Evolutionary conservation across 768 basidiomycete species (phyloP).

Genomic region (Termitomyces sp.): DNA sequence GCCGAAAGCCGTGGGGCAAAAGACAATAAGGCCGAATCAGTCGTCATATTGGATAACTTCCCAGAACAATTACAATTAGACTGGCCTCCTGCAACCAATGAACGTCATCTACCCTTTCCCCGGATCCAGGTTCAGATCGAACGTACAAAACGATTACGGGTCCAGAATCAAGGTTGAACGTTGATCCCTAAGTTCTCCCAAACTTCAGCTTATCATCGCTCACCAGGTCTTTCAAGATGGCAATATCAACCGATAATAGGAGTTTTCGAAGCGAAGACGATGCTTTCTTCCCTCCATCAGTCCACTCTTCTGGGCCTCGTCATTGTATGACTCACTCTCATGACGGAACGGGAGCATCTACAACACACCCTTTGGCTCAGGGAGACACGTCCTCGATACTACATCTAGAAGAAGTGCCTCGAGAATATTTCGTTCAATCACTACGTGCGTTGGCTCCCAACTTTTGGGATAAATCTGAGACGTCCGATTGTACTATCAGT

Average conservation of each 20-base stretch:
- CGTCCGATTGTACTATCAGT: constrained; percentile 80
- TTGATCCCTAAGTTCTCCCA: constrained; percentile 18
- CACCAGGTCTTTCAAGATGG: constrained; percentile 15
- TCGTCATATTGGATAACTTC: constrained; percentile 24
- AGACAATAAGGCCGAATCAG: constrained; percentile 39
- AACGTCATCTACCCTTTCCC: constrained; percentile 14
- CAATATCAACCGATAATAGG: constrained; percentile 31
- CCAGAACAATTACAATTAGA: constrained; percentile 45
- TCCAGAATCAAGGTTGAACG: constrained; percentile 4
- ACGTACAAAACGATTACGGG: constrained; percentile 13
- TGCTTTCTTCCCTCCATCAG: constrained; percentile 21
- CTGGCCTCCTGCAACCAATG: constrained; percentile 8
- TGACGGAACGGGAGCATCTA: neutral
- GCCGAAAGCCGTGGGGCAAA: constrained; percentile 22
- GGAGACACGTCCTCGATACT: constrained; percentile 29
- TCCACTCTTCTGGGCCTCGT: constrained; percentile 41
- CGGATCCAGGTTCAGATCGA: constrained; percentile 16
- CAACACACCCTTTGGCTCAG: constrained; percentile 20
- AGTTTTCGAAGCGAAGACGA: neutral
- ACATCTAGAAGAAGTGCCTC: constrained; percentile 58
- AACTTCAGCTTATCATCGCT: constrained; percentile 18
- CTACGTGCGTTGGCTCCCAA: constrained; percentile 61
- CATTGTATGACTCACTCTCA: constrained; percentile 25
- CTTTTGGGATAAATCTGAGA: constrained; percentile 76
- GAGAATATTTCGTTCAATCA: constrained; percentile 70